Conservation (phyloP, 495 filamentous ascomycete species). For the Neurospora sp. region DNA sequence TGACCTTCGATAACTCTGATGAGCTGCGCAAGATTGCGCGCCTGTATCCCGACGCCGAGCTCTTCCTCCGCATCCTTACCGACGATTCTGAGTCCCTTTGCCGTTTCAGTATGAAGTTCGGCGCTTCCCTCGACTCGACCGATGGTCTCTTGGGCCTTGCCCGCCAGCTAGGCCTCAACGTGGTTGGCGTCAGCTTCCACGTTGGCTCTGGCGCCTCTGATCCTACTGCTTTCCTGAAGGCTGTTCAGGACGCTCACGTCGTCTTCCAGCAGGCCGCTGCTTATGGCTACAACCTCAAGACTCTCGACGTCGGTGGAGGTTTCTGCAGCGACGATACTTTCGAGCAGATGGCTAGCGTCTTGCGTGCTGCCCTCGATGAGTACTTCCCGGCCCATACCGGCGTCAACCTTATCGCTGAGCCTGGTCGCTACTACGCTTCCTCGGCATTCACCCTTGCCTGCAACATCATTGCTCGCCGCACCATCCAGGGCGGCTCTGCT, state of each 20-base stretch:
- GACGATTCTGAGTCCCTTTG: constrained; percentile 93
- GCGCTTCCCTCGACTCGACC: constrained; percentile 75
- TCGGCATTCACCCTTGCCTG: constrained; percentile 88
- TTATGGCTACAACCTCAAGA: constrained; percentile 72
- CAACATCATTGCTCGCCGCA: constrained; percentile 91
- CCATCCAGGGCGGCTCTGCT: constrained; percentile 42
- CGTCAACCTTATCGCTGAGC: constrained; percentile 88
- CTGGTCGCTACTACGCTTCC: constrained; percentile 89
- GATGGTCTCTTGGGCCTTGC: constrained; percentile 70
- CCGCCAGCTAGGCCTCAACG: constrained; percentile 80
- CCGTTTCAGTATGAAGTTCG: constrained; percentile 93
- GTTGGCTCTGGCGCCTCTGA: constrained; percentile 94
- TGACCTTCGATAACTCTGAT: constrained; percentile 98
- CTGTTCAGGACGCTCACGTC: constrained; percentile 74
- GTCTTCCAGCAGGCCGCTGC: constrained; percentile 82
- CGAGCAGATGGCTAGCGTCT: constrained; percentile 75
- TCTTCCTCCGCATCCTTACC: constrained; percentile 87
- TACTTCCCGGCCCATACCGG: constrained; percentile 66
- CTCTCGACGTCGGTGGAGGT: constrained; percentile 89
- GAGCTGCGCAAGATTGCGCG: constrained; percentile 96
- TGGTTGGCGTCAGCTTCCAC: constrained; percentile 95
- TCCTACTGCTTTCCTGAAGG: constrained; percentile 75
- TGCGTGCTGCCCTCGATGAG: constrained; percentile 69
- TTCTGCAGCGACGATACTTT: constrained; percentile 75
- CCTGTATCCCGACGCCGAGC: constrained; percentile 76